Conservation (phyloP, 1,284 basidiomycete genomes). For the Microbotryomycetes sp. region DNA sequence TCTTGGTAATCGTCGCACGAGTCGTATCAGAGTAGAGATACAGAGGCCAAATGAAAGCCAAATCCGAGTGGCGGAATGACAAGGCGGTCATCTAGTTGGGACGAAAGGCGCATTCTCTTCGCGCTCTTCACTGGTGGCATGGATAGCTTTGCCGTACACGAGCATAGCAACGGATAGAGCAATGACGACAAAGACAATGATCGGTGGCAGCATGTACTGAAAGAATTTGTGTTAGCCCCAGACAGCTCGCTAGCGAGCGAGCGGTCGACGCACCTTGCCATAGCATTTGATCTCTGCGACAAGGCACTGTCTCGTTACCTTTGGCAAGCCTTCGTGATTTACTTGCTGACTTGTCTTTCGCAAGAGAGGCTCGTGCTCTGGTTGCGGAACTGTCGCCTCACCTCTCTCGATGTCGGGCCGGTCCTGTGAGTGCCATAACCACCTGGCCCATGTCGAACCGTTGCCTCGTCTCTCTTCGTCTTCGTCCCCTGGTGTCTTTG, state of each 20-base stretch:
- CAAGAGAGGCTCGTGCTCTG: background rate
- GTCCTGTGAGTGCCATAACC: background rate
- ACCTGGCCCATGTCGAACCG: background rate
- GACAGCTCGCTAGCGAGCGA: too few relatives aligned
- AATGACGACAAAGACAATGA: constrained; percentile 19
- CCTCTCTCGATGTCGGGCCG: background rate
- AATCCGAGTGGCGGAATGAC: too few relatives aligned
- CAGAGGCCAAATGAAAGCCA: too few relatives aligned
- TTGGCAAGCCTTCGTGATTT: background rate
- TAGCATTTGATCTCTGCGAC: constrained; percentile 6
- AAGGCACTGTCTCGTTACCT: constrained; percentile 1
- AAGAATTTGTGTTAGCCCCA: background rate
- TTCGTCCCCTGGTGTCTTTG: background rate
- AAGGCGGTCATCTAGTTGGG: too few relatives aligned
- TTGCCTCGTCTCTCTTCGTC: background rate
- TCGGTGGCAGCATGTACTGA: constrained; percentile 25
- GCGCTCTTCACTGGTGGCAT: background rate
- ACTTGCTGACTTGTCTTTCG: background rate
- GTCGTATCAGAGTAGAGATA: too few relatives aligned
- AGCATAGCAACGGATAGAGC: constrained; percentile 13
- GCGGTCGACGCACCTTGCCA: constrained; percentile 3
- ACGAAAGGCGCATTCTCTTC: too few relatives aligned
- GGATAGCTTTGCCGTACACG: constrained; percentile 8
- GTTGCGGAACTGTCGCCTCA: background rate
- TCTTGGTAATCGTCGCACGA: too few relatives aligned